phyloP scores from a whole-genome alignment of 352 stramenopile species.

The Achlya hypogyna region DNA sequence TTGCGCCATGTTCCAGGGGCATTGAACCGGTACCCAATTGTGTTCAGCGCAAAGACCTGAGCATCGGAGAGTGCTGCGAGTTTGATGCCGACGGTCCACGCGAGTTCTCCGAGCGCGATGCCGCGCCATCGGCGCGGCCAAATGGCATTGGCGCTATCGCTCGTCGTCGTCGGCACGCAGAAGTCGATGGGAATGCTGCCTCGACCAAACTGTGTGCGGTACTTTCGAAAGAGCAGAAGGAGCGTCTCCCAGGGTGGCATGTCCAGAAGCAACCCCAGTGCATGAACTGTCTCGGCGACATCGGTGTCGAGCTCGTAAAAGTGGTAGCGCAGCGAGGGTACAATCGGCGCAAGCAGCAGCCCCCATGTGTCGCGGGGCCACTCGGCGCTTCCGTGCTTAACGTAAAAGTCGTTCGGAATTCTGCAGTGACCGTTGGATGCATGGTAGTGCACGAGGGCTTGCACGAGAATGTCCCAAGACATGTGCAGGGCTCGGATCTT shows the following conservation, averaged over 20 bases:
- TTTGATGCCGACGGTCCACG: not conserved
- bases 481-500: too few relatives aligned
- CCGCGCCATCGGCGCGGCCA: too few relatives aligned
- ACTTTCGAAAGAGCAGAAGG: not conserved
- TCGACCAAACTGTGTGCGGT: not conserved
- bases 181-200: not conserved
- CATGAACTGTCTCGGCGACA: not conserved
- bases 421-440: too few relatives aligned
- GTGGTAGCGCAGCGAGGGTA: not conserved
- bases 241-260: not conserved
- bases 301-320: not conserved
- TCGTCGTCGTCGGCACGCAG: not conserved
- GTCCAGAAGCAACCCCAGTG: not conserved
- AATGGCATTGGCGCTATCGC: too few relatives aligned
- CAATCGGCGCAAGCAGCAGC: not conserved
- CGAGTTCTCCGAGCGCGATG: not conserved
- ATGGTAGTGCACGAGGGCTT: too few relatives aligned
- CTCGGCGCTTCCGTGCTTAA: not conserved
- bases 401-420: not conserved
- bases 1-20: not conserved
- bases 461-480: too few relatives aligned
- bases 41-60: not conserved
- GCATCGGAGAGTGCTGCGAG: not conserved
- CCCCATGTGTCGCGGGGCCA: not conserved
- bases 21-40: not conserved